Conservation (phyloP, 106 monocot genomes). For the Apostasia shenzhenica region DNA sequence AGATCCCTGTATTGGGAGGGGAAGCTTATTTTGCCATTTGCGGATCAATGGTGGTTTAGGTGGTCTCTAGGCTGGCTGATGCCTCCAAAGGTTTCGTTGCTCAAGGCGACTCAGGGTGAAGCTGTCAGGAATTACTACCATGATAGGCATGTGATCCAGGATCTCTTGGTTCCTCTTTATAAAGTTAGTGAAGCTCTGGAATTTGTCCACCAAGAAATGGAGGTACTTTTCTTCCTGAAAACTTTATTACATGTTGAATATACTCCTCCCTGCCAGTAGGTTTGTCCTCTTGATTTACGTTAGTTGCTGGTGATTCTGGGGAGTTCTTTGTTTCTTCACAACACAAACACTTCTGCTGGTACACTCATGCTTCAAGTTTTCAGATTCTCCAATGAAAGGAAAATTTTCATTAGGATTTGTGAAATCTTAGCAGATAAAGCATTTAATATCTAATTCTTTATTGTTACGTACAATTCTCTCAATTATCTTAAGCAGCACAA, state of each 20-base stretch:
- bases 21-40: conserved; percentile 40
- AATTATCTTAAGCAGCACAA: too few species aligned
- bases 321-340: too few species aligned
- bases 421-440: too few species aligned
- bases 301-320: too few species aligned
- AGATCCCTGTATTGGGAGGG: conserved; percentile 40
- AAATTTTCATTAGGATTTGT: too few species aligned
- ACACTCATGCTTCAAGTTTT: too few species aligned
- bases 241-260: neutral
- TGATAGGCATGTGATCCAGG: conserved; percentile 36
- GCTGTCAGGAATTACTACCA: conserved; percentile 34
- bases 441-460: too few species aligned
- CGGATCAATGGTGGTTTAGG: conserved; percentile 45
- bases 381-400: too few species aligned
- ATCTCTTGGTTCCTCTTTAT: conserved; percentile 27
- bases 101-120: conserved; percentile 34
- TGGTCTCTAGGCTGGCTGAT: conserved; percentile 36
- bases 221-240: conserved; percentile 11
- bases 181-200: conserved; percentile 31
- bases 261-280: too few species aligned
- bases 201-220: conserved; percentile 24
- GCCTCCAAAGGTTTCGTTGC: conserved; percentile 38
- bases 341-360: too few species aligned
- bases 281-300: too few species aligned
- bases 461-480: too few species aligned